Conservation (phyloP, 139 green algal species). For the Chlamydomonas sp. region DNA sequence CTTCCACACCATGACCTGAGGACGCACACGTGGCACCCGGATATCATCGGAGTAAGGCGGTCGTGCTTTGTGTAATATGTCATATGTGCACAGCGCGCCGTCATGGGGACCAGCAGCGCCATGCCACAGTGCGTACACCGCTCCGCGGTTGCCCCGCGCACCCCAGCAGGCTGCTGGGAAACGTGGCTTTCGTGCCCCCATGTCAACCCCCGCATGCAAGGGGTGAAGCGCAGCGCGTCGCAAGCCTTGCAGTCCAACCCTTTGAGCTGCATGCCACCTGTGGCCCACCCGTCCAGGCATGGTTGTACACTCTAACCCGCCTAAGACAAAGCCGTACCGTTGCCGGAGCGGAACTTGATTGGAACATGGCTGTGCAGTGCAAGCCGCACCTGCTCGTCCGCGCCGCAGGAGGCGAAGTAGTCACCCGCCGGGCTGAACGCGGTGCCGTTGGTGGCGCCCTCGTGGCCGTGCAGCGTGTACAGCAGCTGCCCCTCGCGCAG, state of each 20-base stretch:
- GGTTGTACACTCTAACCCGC: neutral
- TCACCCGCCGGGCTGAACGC: slow-evolving; percentile 82
- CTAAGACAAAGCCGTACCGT: neutral
- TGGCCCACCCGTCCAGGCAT: neutral
- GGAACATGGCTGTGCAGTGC: no score
- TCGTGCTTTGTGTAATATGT: neutral
- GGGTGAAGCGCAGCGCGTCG: neutral
- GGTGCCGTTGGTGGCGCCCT: slow-evolving; percentile 75
- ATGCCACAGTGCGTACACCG: neutral
- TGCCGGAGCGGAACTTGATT: no score
- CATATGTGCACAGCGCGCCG: neutral
- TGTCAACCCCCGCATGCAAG: no score
- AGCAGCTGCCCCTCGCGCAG: slow-evolving; percentile 89
- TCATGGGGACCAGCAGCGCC: no score
- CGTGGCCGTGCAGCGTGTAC: slow-evolving; percentile 93
- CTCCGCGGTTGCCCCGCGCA: neutral
- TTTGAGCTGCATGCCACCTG: neutral
- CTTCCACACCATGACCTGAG: slow-evolving; percentile 89
- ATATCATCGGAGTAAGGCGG: no score
- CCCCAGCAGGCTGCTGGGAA: no score
- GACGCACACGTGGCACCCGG: neutral
- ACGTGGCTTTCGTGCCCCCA: no score
- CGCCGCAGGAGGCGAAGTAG: slow-evolving; percentile 85
- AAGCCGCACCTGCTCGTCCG: slow-evolving; percentile 77
- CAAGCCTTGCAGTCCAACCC: neutral